Conservation (phyloP, 1,139 yeast genomes). For the Pichia inconspicua region DNA sequence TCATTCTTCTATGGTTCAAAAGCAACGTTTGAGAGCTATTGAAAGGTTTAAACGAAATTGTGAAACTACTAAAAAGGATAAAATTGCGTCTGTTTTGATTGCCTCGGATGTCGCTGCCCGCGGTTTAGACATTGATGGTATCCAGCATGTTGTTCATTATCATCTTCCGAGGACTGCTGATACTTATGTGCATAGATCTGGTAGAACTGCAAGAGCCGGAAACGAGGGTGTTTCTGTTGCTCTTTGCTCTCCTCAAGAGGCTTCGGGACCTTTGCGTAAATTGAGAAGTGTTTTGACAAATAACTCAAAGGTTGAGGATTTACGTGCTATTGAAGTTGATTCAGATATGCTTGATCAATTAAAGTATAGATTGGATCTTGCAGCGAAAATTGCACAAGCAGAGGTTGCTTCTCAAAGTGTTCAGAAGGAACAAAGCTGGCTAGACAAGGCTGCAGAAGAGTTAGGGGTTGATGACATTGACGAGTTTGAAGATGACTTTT, state of each 20-base stretch:
- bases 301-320: conserved; percentile 39
- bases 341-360: conserved; percentile 64
- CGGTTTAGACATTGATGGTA: conserved; percentile 88
- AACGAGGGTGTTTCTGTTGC: conserved; percentile 89
- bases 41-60: conserved; percentile 62
- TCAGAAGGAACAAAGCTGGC: conserved; percentile 72
- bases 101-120: conserved; percentile 99
- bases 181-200: conserved; percentile 90
- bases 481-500: conserved; percentile 62
- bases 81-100: conserved; percentile 62
- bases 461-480: conserved; percentile 69
- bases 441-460: conserved; percentile 87
- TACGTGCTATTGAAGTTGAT: conserved; percentile 71
- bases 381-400: conserved; percentile 69
- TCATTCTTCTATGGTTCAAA: conserved; percentile 93
- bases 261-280: conserved; percentile 77
- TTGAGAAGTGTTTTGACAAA: conserved; percentile 51
- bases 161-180: conserved; percentile 95
- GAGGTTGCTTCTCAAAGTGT: conserved; percentile 32
- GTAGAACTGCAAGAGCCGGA: conserved; percentile 97
- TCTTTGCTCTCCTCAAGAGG: conserved; percentile 90
- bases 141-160: conserved; percentile 92
- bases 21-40: conserved; percentile 77
- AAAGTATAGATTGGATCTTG: conserved; percentile 58
- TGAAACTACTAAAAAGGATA: conserved; percentile 34